Base-by-base conservation (phyloP, 139 green algal genomes). In the Chlamydomonas schloesseri region DNA sequence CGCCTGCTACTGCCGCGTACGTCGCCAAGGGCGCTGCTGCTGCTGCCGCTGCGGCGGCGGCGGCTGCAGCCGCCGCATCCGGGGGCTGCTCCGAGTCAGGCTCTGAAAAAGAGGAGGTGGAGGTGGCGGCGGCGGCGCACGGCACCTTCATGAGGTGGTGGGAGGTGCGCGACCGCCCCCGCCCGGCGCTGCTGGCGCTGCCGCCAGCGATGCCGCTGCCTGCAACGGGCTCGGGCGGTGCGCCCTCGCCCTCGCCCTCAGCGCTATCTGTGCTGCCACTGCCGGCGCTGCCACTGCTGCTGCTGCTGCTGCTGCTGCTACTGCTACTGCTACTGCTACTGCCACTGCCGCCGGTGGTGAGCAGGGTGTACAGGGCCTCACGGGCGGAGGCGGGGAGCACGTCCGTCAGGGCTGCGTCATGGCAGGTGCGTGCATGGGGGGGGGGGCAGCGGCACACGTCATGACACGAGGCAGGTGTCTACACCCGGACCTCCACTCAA, bases 331-430 rank as follows among this genome's bases (percentile, higher is more conserved):
- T 24, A 20, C 73, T 42, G 29, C 15, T 50, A 33, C 10, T 55
- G 73, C 53, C 33, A n/a, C 11, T 53, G 21, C 53, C 20, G 21
- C 53, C 20, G 50, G 53, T 55, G 31, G 55, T 81, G 23, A 82
- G 75, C 55, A 82, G 34, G 34, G 36, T 36, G 58, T 20, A 24
- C 20, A 82, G 75, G 58, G 71, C 75, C 8, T 10, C 29, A 24
- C 24, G n/a, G 21, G 78, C 78, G 64, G 46, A 18, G 21, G 64
- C n/a, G 9, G 79, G 79, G 47, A 85, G 79, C n/a, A 67, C 46
- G 67, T 85, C 79, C 47, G 65, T 50, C 21, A 85, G 47, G 23
- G 2, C 79, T 85, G 79, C 47, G 64, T 21, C 17, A n/a, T 8
- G 64, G 64, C n/a, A 11, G 64, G 1, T 29, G 64, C 60, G 23